Conservation (phyloP, 306 rosid species). For the Begonia masoniana region DNA sequence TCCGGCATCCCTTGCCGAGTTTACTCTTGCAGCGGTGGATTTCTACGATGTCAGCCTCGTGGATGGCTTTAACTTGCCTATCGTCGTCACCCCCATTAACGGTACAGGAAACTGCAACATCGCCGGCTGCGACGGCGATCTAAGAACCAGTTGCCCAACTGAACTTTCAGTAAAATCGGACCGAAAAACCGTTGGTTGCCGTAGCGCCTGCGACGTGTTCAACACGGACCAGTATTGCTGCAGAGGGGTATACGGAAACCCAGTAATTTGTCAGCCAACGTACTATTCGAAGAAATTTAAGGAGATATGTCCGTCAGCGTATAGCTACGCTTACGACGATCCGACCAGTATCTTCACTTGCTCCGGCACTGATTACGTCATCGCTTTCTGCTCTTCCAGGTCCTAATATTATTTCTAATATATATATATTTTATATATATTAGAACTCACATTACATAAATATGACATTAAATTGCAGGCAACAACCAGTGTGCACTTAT, state of each 20-base stretch:
- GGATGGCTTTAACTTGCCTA: slow-evolving; percentile 74
- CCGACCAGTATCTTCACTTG: slow-evolving; percentile 73
- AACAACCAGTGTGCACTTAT: slow-evolving; percentile 45
- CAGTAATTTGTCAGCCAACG: slow-evolving; percentile 50
- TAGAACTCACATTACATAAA: too few relatives aligned
- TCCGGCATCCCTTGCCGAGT: slow-evolving; percentile 77
- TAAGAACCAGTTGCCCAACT: slow-evolving; percentile 33
- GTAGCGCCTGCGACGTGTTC: slow-evolving; percentile 89
- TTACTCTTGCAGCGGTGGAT: slow-evolving; percentile 44
- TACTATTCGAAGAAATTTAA: slow-evolving; percentile 73
- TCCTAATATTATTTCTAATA: neutral
- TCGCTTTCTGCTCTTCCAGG: slow-evolving; percentile 77
- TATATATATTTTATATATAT: too few relatives aligned
- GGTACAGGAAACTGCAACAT: slow-evolving; percentile 61
- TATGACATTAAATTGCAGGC: slow-evolving; percentile 29
- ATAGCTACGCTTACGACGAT: slow-evolving; percentile 90
- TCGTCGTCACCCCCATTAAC: slow-evolving; percentile 32
- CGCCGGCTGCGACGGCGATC: slow-evolving; percentile 62
- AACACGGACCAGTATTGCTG: slow-evolving; percentile 79
- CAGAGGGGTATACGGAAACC: slow-evolving; percentile 54
- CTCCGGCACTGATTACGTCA: slow-evolving; percentile 46
- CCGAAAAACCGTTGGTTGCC: slow-evolving; percentile 53
- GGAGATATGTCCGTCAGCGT: slow-evolving; percentile 66
- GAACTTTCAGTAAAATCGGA: slow-evolving; percentile 37
- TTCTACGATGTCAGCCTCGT: slow-evolving; percentile 87